Conservation (phyloP, 345 rosid genomes). For the Rhizophora apiculata region DNA sequence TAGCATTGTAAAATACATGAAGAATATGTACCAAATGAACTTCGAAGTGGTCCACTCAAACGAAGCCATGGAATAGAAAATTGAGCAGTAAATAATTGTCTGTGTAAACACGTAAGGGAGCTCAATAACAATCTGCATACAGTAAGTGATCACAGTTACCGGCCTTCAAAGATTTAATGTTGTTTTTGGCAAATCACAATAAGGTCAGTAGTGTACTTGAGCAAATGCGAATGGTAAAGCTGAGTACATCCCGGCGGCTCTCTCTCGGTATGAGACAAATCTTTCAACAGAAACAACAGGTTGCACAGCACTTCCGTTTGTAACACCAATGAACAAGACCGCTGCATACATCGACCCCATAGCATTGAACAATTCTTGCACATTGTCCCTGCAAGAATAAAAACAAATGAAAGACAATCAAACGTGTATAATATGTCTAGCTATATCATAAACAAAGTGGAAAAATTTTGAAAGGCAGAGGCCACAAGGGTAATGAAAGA, state of each 20-base stretch:
- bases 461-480: not conserved
- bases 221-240: constrained; percentile 91
- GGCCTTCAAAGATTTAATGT: not conserved
- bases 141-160: constrained; percentile 4
- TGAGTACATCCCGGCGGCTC: constrained; percentile 97
- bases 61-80: constrained; percentile 89
- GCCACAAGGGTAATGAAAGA: not conserved
- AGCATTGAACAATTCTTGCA: constrained; percentile 81
- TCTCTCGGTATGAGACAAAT: constrained; percentile 88
- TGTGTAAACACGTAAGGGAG: constrained; percentile 88
- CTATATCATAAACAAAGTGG: not conserved
- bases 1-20: constrained; percentile 82
- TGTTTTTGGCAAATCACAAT: not conserved
- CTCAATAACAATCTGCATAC: constrained; percentile 77
- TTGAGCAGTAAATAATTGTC: constrained; percentile 59
- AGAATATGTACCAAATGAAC: constrained; percentile 87
- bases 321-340: constrained; percentile 80
- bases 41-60: constrained; percentile 79
- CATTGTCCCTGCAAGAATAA: constrained; percentile 56
- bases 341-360: constrained; percentile 97
- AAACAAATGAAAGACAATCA: not conserved
- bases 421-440: not conserved
- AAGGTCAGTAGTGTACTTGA: constrained; percentile 47
- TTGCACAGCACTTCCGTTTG: constrained; percentile 92
- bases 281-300: constrained; percentile 95